Evolutionary conservation across 2,329 filamentous ascomycete species (phyloP).

Genomic region (Cytospora leucostoma): DNA sequence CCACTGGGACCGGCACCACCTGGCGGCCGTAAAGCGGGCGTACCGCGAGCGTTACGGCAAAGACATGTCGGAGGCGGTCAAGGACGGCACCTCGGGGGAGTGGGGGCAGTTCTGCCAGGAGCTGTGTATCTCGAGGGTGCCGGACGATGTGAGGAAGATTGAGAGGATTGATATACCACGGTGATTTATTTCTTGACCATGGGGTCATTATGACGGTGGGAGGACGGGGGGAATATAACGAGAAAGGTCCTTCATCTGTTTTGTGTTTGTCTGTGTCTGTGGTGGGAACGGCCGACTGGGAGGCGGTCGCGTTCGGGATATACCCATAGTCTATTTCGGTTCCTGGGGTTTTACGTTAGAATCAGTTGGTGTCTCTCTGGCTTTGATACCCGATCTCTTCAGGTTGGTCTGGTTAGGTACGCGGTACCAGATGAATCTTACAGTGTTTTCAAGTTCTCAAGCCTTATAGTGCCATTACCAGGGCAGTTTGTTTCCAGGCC

Average conservation of each 20-base stretch:
- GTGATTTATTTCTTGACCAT: neutral
- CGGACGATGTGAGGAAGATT: constrained; percentile 58
- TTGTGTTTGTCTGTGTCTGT: neutral
- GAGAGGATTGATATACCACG: constrained; percentile 41
- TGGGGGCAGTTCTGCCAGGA: constrained; percentile 76
- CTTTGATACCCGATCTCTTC: neutral
- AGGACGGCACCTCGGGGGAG: constrained; percentile 73
- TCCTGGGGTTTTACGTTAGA: neutral
- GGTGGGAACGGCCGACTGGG: neutral
- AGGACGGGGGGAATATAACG: neutral
- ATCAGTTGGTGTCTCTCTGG: neutral
- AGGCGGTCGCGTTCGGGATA: too few relatives aligned
- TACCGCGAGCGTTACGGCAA: constrained; percentile 77
- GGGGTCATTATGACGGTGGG: neutral
- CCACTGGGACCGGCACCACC: constrained; percentile 88
- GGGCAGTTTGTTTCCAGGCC: neutral
- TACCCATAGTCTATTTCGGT: neutral
- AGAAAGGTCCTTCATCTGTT: neutral
- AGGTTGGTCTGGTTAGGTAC: neutral
- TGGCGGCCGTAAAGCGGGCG: constrained; percentile 76
- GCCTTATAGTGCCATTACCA: neutral
- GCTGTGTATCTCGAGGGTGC: constrained; percentile 64
- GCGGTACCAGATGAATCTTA: neutral
- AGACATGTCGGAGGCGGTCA: constrained; percentile 75
- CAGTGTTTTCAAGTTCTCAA: neutral